Evolutionary conservation across 2,329 filamentous ascomycete species (phyloP), one percentile per base, ranked within the genome.

Genomic region (Periconia macrospinosa): DNA sequence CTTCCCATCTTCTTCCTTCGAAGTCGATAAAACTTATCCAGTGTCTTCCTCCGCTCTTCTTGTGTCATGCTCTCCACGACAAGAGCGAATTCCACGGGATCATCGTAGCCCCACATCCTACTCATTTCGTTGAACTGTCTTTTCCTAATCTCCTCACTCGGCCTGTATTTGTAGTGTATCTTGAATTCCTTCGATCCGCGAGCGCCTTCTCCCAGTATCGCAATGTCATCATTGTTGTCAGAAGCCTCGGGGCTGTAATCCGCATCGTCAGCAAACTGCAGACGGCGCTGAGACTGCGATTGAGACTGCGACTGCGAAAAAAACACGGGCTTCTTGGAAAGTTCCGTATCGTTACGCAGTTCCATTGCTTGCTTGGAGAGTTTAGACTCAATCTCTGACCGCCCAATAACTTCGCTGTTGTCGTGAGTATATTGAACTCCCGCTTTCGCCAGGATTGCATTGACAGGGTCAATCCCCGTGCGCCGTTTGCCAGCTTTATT

Each of bases 371-470:
- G 86, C 18, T 87, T 86, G 44, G 89, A 92, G 6, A 99, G 83
- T 53, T 88, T 85, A 58, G 90, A 88, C 75, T 99, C 94, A n/a
- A 97, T 83, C 62, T 89, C 91, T n/a, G 89, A 94, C 1, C 91
- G 88, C 11, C 94, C 94, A 52, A 99, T 85, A 14, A 99, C 92
- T 74, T 99, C 92, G 1, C 90, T 91, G 70, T 99, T 99, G 63
- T 97, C 90, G 68, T 99, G 94, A 0, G 92, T 96, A 71, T 99
- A 99, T 67, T 94, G 87, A 0, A 99, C 92, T 1, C 94, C 94
- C 0, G 90, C 92, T 8, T 87, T 86, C 2, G 90, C 86, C 1
- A 99, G 83, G 57, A 99, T 97, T 2, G 92, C 94, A 62, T 93
- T 89, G 30, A 97, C 83, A 0, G 91, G 88, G 65, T 97, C 91